phyloP scores from a whole-genome alignment of 345 rosid genomes.

The Populus davidiana region DNA sequence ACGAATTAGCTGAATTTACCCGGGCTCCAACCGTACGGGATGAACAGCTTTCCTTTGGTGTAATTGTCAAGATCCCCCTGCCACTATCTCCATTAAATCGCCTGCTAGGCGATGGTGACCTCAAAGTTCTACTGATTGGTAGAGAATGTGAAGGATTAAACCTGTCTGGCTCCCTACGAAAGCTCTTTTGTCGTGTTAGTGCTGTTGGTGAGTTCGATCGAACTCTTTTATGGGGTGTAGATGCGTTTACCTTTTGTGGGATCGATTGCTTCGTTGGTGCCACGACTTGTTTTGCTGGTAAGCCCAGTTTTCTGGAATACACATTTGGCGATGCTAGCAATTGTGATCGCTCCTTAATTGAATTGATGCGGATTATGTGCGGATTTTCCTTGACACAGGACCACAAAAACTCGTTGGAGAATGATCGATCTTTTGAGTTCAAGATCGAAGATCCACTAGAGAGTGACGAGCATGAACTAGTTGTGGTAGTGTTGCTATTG shows the following conservation, averaged over 20 bases:
- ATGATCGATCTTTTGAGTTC: conserved; percentile 60
- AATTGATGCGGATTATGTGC: conserved; percentile 56
- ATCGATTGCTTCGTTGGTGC: conserved; percentile 27
- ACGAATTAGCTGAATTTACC: conserved; percentile 22
- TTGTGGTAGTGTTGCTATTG: conserved; percentile 17
- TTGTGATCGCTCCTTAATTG: conserved; percentile 50
- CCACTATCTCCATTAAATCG: conserved; percentile 42
- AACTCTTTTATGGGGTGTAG: conserved; percentile 44
- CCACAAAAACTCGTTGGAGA: conserved; percentile 76
- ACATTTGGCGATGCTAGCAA: conserved; percentile 18
- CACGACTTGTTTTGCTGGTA: conserved; percentile 15
- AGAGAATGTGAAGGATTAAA: conserved; percentile 18
- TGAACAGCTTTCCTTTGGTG: conserved; percentile 30
- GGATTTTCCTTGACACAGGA: conserved; percentile 78
- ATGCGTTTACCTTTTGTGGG: conserved; percentile 23
- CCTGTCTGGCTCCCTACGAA: conserved; percentile 45
- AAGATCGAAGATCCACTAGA: conserved; percentile 41
- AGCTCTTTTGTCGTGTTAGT: conserved; percentile 62
- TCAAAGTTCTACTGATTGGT: conserved; percentile 31
- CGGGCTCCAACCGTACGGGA: conserved; percentile 27
- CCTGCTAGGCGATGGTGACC: conserved; percentile 58
- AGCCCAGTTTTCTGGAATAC: conserved; percentile 10
- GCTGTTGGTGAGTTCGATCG: conserved; percentile 63
- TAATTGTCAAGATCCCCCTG: conserved; percentile 19
- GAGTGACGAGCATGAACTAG: conserved; percentile 46